Percentiles rank a stretch among this genome's conserved stretches.
Conservation (phyloP, 1,284 basidiomycete species). For the Tylopilus orsonianus region DNA sequence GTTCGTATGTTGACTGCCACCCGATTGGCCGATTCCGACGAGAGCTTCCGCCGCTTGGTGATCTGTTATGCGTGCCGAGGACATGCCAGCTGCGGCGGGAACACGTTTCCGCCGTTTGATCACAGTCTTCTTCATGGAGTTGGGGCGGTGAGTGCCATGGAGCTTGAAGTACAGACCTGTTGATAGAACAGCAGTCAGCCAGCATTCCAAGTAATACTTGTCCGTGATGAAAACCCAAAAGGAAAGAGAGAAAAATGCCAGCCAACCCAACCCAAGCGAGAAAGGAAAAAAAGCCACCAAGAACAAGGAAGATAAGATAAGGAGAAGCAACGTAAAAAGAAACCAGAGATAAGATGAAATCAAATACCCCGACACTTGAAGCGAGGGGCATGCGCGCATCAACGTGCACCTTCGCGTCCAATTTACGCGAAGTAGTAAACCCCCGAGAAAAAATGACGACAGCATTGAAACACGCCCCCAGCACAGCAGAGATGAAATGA, state of each 20-base stretch:
- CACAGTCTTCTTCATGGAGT: slow-evolving; percentile 98
- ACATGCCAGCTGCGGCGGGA: slow-evolving; percentile 60
- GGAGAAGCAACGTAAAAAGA: slow-evolving; percentile 3
- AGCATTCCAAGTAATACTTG: slow-evolving; percentile 7
- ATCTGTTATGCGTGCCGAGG: slow-evolving; percentile 66
- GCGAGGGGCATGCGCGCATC: slow-evolving; percentile 16
- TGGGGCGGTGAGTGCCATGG: slow-evolving; percentile 94
- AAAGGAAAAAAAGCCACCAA: slow-evolving; percentile 13
- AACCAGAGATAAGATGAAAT: slow-evolving; percentile 25
- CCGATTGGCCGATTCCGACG: slow-evolving; percentile 68
- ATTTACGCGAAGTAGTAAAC: slow-evolving; percentile 22
- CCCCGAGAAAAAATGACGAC: slow-evolving; percentile 19
- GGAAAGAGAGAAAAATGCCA: slow-evolving; percentile 3
- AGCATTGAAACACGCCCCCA: slow-evolving; percentile 25
- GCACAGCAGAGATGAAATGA: slow-evolving; percentile 32
- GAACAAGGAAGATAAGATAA: slow-evolving; percentile 27
- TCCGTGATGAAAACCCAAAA: slow-evolving; percentile 2
- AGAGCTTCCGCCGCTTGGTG: slow-evolving; percentile 82
- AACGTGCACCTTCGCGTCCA: slow-evolving; percentile 24
- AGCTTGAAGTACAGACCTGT: slow-evolving; percentile 96
- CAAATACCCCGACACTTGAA: slow-evolving; percentile 17
- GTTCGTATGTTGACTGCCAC: slow-evolving; percentile 42
- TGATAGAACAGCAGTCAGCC: slow-evolving; percentile 24
- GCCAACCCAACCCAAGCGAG: neutral
- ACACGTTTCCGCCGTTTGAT: slow-evolving; percentile 98